These are phyloP conservation scores for Colletotrichum cordylinicola DNA, from an alignment of 2,329 filamentous ascomycete species.

Conservation along the genomic window DNA sequence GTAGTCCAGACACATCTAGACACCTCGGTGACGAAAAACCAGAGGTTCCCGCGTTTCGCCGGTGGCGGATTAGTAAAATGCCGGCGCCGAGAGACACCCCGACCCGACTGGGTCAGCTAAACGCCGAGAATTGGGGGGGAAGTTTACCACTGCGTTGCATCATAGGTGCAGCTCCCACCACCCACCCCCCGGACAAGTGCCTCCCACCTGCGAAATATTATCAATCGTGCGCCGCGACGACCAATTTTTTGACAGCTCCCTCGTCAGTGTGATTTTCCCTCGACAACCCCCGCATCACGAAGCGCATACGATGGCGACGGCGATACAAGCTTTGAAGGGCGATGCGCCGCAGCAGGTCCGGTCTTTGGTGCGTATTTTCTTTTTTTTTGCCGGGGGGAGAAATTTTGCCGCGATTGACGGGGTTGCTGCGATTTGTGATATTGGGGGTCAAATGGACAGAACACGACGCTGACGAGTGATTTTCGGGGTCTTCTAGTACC, in stretches of 20 bases:
- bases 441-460: neutral
- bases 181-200: neutral
- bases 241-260: neutral
- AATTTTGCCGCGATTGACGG: neutral
- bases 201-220: slow-evolving; percentile 14
- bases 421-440: neutral
- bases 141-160: slow-evolving; percentile 15
- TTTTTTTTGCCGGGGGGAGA: slow-evolving; percentile 27
- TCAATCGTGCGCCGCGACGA: neutral
- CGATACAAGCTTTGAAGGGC: slow-evolving; percentile 47
- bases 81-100: slow-evolving; percentile 1
- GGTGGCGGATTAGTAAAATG: slow-evolving; percentile 20
- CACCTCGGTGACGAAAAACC: neutral
- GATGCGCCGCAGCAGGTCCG: slow-evolving; percentile 63
- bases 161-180: slow-evolving; percentile 9
- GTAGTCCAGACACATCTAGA: neutral
- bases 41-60: neutral
- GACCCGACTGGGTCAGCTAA: neutral
- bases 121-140: slow-evolving; percentile 9
- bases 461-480: neutral
- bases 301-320: slow-evolving; percentile 23
- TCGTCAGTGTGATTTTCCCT: neutral
- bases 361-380: slow-evolving; percentile 48
- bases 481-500: slow-evolving; percentile 67
- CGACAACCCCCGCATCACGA: neutral